These are phyloP conservation scores for Xylariaceae sp. DNA, from an alignment of 2,329 filamentous ascomycete species.

Conservation along the genomic window DNA sequence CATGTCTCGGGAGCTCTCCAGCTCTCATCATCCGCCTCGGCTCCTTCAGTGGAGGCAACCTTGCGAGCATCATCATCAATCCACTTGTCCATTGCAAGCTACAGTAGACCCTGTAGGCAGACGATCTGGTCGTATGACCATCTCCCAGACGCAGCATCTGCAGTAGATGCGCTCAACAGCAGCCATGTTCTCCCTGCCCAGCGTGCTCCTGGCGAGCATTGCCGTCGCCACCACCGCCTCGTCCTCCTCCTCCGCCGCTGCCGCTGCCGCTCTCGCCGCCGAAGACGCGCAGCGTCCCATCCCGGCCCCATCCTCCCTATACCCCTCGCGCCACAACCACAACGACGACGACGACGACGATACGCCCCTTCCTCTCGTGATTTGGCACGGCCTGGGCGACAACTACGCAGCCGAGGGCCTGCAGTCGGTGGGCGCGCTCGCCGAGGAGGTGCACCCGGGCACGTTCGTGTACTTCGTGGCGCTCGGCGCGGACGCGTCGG, in stretches of 20 bases:
- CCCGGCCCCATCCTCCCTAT: conserved; percentile 11
- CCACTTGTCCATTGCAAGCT: too few relatives aligned
- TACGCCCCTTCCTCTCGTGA: conserved; percentile 77
- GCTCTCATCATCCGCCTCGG: too few relatives aligned
- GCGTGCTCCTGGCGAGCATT: too few relatives aligned
- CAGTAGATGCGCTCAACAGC: not conserved
- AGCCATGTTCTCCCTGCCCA: conserved; percentile 8
- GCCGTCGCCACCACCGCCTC: not conserved
- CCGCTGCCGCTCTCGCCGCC: too few relatives aligned
- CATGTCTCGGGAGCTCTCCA: too few relatives aligned
- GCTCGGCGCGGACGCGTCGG: conserved; percentile 55
- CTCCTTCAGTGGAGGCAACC: too few relatives aligned
- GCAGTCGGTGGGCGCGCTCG: conserved; percentile 61
- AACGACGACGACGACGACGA: conserved; percentile 37
- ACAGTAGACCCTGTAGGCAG: too few relatives aligned
- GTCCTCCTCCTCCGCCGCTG: too few relatives aligned
- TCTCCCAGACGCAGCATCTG: too few relatives aligned
- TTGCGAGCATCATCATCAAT: too few relatives aligned
- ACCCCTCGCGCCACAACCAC: conserved; percentile 11
- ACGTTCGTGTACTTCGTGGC: conserved; percentile 78
- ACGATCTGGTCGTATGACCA: too few relatives aligned
- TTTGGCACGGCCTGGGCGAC: conserved; percentile 85
- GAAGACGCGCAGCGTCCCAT: conserved; percentile 6
- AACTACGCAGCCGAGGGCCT: conserved; percentile 71
- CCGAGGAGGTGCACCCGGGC: conserved; percentile 66